Conservation (phyloP, 768 basidiomycete species). For the Suillus sp. region DNA sequence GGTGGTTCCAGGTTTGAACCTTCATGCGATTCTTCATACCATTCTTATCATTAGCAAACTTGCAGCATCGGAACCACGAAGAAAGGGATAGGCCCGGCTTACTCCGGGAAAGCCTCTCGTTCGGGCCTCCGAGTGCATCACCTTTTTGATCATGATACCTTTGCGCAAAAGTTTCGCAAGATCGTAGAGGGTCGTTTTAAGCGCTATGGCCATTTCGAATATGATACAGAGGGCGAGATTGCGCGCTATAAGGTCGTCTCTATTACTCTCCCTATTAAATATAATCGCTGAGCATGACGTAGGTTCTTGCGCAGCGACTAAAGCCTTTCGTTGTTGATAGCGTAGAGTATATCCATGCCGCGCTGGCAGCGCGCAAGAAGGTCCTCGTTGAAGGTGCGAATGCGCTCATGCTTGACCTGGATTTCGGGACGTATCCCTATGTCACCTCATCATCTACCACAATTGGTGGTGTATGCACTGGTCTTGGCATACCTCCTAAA, state of each 20-base stretch:
- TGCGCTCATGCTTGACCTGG: conserved; percentile 97
- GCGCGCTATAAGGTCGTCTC: conserved; percentile 76
- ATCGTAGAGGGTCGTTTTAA: conserved; percentile 97
- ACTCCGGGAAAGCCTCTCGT: conserved; percentile 95
- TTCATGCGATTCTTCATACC: conserved; percentile 8
- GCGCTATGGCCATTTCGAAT: conserved; percentile 96
- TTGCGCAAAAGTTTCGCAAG: conserved; percentile 90
- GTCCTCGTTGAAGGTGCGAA: conserved; percentile 97
- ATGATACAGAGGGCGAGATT: conserved; percentile 98
- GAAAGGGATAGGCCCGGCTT: conserved; percentile 98
- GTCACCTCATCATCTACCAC: conserved; percentile 94
- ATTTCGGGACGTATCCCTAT: conserved; percentile 97
- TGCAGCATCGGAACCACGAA: conserved; percentile 94
- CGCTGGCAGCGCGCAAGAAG: conserved; percentile 71
- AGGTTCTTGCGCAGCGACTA: conserved; percentile 84
- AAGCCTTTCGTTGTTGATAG: conserved; percentile 90
- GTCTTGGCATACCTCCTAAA: conserved; percentile 94
- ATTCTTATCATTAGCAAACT: conserved; percentile 4
- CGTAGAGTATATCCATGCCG: conserved; percentile 80
- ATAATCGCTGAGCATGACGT: not conserved
- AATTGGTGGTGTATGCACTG: conserved; percentile 96
- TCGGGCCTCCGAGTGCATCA: conserved; percentile 97
- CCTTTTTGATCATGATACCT: conserved; percentile 83
- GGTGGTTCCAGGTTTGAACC: conserved; percentile 73
- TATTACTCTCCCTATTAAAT: not conserved